These are phyloP conservation scores for Croton laevigatus DNA, from an alignment of 441 rosid species.

Conservation along the genomic window DNA sequence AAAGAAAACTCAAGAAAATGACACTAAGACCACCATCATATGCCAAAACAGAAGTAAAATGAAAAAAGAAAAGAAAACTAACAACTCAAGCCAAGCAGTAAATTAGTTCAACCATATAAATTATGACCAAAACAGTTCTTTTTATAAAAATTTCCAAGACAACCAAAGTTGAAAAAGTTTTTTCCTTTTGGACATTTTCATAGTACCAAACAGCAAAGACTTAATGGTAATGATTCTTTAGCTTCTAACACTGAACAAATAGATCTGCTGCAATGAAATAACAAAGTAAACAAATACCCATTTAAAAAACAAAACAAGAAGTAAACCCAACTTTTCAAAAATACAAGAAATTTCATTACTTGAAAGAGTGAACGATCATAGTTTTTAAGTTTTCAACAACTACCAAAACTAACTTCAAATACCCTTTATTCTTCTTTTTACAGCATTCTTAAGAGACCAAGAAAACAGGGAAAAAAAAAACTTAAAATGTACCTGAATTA, in stretches of 20 bases:
- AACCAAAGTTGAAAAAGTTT: not conserved
- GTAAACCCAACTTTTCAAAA: slow-evolving; percentile 5
- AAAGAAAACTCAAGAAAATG: slow-evolving; percentile 21
- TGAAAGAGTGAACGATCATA: slow-evolving; percentile 24
- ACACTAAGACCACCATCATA: slow-evolving; percentile 3
- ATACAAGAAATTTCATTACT: slow-evolving; percentile 15
- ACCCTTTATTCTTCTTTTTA: not conserved
- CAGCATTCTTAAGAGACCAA: not conserved
- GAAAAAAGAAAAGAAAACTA: not conserved
- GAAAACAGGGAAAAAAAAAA: not conserved
- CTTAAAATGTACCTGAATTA: not conserved
- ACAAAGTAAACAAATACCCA: slow-evolving; percentile 2
- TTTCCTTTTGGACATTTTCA: not conserved
- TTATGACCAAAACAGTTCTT: slow-evolving; percentile 5
- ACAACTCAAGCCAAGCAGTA: slow-evolving; percentile 1
- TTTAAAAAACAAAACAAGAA: slow-evolving; percentile 12
- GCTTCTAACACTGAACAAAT: not conserved
- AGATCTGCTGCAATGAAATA: slow-evolving; percentile 25
- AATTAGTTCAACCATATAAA: slow-evolving; percentile 6
- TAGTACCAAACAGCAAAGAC: slow-evolving; percentile 23
- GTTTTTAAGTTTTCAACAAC: slow-evolving; percentile 29
- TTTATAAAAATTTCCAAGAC: not conserved
- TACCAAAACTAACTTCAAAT: slow-evolving; percentile 33
- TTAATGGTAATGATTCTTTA: not conserved
- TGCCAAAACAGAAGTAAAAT: not conserved